These are phyloP conservation scores for Scenedesmus sp. DNA, from an alignment of 163 green algal species.

Conservation along the genomic window DNA sequence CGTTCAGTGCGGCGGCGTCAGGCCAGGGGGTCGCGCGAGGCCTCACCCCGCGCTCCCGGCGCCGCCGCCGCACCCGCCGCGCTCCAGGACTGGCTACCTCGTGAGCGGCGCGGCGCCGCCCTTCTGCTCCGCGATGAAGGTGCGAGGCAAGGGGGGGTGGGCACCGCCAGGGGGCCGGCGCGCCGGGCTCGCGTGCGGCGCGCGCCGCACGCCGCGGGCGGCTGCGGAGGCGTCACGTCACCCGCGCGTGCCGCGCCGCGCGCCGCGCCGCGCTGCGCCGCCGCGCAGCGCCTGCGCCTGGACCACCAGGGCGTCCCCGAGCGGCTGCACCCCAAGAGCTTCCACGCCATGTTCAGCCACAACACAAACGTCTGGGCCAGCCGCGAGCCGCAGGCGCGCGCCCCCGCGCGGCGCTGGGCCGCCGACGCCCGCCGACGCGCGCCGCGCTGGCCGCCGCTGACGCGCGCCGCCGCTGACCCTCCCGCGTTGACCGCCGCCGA, in stretches of 20 bases:
- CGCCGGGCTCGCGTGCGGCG: too few relatives aligned
- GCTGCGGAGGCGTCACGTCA: too few relatives aligned
- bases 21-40: too few relatives aligned
- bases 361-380: conserved; percentile 47
- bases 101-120: not conserved
- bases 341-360: conserved; percentile 22
- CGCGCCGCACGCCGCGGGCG: too few relatives aligned
- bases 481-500: not conserved
- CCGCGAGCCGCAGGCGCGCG: not conserved
- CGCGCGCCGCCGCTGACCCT: not conserved
- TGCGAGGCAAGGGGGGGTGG: too few relatives aligned
- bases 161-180: too few relatives aligned
- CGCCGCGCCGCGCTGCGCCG: too few relatives aligned
- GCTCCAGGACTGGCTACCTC: conserved; percentile 9
- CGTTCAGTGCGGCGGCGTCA: too few relatives aligned
- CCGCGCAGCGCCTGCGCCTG: conserved; percentile 16
- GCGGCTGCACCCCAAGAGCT: conserved; percentile 42
- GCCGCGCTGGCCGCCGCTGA: not conserved
- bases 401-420: too few relatives aligned
- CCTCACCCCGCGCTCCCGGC: too few relatives aligned
- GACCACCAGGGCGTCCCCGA: conserved; percentile 38
- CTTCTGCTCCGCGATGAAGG: too few relatives aligned
- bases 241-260: too few relatives aligned
- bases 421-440: not conserved
- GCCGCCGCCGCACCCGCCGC: not conserved